phyloP scores from a whole-genome alignment of 192 early-diverging fungal species.

The Umbelopsis vinacea region DNA sequence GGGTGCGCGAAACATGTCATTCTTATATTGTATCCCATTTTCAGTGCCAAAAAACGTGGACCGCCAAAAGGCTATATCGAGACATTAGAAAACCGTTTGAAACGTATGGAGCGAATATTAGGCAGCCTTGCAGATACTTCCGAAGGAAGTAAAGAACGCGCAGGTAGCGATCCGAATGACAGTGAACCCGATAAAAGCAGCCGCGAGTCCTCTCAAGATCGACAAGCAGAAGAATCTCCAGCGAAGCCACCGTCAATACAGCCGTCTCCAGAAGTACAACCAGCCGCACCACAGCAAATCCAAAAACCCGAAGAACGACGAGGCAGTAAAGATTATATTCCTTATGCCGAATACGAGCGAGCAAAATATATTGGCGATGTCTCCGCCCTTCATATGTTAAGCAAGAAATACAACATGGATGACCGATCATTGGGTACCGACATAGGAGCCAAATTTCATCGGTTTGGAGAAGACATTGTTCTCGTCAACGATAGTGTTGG shows the following conservation, averaged over 20 bases:
- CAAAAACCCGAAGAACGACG: background rate
- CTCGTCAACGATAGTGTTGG: slow-evolving; percentile 24
- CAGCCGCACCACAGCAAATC: background rate
- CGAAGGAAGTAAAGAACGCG: background rate
- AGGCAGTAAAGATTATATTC: background rate
- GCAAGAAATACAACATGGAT: slow-evolving; percentile 37
- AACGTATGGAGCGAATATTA: slow-evolving; percentile 40
- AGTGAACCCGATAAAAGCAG: slow-evolving; percentile 8
- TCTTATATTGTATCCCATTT: background rate
- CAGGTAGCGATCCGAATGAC: background rate
- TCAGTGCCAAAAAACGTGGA: slow-evolving; percentile 42
- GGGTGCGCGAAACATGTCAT: background rate
- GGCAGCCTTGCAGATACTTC: slow-evolving; percentile 23
- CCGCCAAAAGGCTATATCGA: slow-evolving; percentile 47
- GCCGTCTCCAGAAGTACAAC: background rate
- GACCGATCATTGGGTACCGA: background rate
- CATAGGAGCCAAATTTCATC: slow-evolving; percentile 20
- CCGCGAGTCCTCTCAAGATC: background rate
- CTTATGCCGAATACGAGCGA: slow-evolving; percentile 13
- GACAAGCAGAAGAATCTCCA: background rate
- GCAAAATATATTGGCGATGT: slow-evolving; percentile 37
- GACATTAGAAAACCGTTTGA: slow-evolving; percentile 39
- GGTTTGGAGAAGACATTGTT: slow-evolving; percentile 35
- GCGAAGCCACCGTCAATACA: background rate
- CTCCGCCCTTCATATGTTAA: slow-evolving; percentile 31